phyloP scores from a whole-genome alignment of 139 green algal species.

The Haematococcus lacustris region DNA sequence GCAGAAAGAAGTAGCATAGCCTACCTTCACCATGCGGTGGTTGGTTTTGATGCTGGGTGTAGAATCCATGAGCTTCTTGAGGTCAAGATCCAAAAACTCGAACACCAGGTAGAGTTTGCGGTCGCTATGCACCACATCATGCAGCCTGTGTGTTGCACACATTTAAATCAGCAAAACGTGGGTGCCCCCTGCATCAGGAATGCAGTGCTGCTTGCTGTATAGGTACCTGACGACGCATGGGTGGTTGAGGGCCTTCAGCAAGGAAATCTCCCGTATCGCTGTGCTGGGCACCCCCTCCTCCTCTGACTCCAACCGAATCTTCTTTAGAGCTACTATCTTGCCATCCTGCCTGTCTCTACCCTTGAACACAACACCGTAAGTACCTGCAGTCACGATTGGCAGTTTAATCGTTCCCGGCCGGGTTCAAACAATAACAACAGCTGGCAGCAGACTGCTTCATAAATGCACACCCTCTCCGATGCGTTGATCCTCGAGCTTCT shows the following conservation, averaged over 20 bases:
- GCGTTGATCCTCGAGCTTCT: conserved; percentile 85
- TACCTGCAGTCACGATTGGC: no score
- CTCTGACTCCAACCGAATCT: conserved; percentile 79
- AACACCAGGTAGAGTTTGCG: conserved; percentile 94
- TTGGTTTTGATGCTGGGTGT: conserved; percentile 51
- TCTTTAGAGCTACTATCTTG: conserved; percentile 86
- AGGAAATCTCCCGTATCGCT: conserved; percentile 78
- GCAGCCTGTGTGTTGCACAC: conserved; percentile 59
- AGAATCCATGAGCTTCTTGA: conserved; percentile 95
- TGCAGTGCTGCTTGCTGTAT: background rate
- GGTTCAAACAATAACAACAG: no score
- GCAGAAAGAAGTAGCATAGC: no score
- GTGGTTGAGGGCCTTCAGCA: conserved; percentile 78
- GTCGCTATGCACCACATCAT: conserved; percentile 85
- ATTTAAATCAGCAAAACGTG: background rate
- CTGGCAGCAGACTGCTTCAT: no score
- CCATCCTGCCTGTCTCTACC: conserved; percentile 62
- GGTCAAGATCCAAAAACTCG: conserved; percentile 94
- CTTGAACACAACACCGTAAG: conserved; percentile 97
- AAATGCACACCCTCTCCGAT: conserved; percentile 95
- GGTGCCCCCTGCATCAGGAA: background rate
- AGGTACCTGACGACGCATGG: conserved; percentile 42
- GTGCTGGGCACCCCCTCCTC: conserved; percentile 77
- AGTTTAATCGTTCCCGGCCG: no score
- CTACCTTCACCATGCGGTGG: conserved; percentile 72